These are phyloP conservation scores for Dioszegia hungarica DNA, from an alignment of 768 basidiomycete species.

Conservation along the genomic window DNA sequence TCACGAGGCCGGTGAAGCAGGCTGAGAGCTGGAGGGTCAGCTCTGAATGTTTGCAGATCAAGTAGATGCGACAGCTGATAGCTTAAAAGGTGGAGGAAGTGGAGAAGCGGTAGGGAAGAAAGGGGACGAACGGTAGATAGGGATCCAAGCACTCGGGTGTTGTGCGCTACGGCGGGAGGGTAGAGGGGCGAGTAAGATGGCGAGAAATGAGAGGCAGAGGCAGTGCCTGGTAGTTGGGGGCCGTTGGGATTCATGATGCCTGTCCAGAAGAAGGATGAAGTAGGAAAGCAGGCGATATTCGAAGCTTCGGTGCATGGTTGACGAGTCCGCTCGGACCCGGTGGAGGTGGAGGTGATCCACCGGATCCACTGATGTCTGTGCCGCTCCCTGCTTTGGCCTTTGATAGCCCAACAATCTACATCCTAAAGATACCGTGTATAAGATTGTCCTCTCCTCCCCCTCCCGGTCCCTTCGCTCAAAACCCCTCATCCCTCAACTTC, in stretches of 20 bases:
- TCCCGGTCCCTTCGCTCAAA: no score
- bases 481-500: conserved; percentile 87
- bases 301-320: no score
- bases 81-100: neutral
- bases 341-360: no score
- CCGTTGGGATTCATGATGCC: conserved; percentile 29
- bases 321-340: no score
- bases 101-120: neutral
- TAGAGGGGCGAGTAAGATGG: conserved; percentile 40
- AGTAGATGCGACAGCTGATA: neutral
- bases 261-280: neutral
- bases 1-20: conserved; percentile 79
- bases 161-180: conserved; percentile 43
- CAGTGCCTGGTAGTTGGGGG: conserved; percentile 22
- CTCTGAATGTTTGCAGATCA: neutral
- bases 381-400: no score
- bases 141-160: conserved; percentile 38
- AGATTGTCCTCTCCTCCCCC: no score
- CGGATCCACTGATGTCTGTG: no score
- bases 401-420: no score
- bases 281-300: neutral
- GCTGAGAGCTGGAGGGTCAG: conserved; percentile 55
- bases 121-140: conserved; percentile 38
- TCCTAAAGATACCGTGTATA: neutral
- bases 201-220: conserved; percentile 19